These are phyloP conservation scores for Sporodiniella umbellata DNA, from an alignment of 371 early-diverging fungal species.

Conservation along the genomic window DNA sequence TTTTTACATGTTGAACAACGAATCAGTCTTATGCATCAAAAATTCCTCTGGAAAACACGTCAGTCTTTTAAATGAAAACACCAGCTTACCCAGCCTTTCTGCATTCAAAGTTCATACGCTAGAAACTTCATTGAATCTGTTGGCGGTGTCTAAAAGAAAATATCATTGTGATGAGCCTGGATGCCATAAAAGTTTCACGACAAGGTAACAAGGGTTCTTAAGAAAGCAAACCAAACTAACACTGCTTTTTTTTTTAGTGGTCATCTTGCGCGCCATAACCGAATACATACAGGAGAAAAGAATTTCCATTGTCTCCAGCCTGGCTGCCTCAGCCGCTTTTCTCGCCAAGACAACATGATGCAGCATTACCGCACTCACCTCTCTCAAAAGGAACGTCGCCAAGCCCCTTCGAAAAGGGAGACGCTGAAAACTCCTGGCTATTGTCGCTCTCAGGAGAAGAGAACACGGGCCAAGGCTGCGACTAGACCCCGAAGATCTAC, in stretches of 20 bases:
- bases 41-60: conserved; percentile 19
- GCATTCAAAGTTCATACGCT: not conserved
- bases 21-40: conserved; percentile 13
- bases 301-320: conserved; percentile 78
- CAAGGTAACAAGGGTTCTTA: conserved; percentile 34
- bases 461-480: conserved; percentile 7
- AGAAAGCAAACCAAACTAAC: not conserved
- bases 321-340: conserved; percentile 79
- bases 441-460: conserved; percentile 15
- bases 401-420: conserved; percentile 8
- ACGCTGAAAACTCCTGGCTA: conserved; percentile 10
- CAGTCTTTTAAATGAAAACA: conserved; percentile 16
- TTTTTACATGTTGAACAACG: not conserved
- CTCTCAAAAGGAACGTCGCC: conserved; percentile 62
- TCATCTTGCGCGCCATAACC: conserved; percentile 82
- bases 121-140: not conserved
- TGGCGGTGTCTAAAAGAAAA: conserved; percentile 21
- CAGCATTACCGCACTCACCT: conserved; percentile 81
- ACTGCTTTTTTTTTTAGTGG: conserved; percentile 44
- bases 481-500: conserved; percentile 12
- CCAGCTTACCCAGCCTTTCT: not conserved
- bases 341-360: conserved; percentile 87
- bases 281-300: conserved; percentile 89
- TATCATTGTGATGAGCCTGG: conserved; percentile 50
- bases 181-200: conserved; percentile 59